These are phyloP conservation scores for Pichia pseudocactophila DNA, from an alignment of 805 yeast species.

Conservation along the genomic window DNA sequence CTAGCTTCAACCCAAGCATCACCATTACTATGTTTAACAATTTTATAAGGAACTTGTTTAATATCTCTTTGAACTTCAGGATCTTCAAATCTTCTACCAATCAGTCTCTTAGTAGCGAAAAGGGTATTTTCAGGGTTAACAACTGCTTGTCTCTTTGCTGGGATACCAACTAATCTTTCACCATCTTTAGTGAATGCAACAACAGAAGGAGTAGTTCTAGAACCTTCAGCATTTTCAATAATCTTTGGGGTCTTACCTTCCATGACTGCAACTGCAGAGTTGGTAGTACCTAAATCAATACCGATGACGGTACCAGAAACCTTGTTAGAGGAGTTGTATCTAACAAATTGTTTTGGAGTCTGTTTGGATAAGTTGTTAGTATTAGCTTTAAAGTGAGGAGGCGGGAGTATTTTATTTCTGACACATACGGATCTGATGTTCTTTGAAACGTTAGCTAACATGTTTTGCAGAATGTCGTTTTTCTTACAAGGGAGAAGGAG, in stretches of 20 bases:
- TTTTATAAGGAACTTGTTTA: slow-evolving; percentile 51
- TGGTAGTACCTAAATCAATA: slow-evolving; percentile 79
- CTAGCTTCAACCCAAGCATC: slow-evolving; percentile 59
- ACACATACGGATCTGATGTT: slow-evolving; percentile 26
- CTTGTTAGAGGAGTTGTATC: slow-evolving; percentile 29
- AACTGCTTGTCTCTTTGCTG: slow-evolving; percentile 71
- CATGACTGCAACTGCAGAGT: slow-evolving; percentile 76
- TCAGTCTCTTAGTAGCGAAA: slow-evolving; percentile 73
- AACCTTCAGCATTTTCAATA: slow-evolving; percentile 71
- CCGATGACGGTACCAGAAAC: slow-evolving; percentile 51
- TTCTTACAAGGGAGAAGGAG: neutral
- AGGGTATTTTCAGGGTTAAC: slow-evolving; percentile 72
- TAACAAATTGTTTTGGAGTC: slow-evolving; percentile 19
- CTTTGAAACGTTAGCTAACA: slow-evolving; percentile 28
- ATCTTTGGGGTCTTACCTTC: slow-evolving; percentile 55
- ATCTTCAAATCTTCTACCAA: slow-evolving; percentile 64
- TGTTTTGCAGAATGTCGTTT: slow-evolving; percentile 3
- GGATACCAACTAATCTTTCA: slow-evolving; percentile 48
- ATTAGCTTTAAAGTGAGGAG: neutral
- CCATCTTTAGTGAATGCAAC: slow-evolving; percentile 54
- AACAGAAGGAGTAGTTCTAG: slow-evolving; percentile 70
- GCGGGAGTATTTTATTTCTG: neutral
- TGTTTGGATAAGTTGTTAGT: neutral
- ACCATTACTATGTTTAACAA: slow-evolving; percentile 50
- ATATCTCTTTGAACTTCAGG: slow-evolving; percentile 63